Evolutionary conservation across 352 stramenopile genomes (phyloP).

Genomic region (Pythium apleroticum): DNA sequence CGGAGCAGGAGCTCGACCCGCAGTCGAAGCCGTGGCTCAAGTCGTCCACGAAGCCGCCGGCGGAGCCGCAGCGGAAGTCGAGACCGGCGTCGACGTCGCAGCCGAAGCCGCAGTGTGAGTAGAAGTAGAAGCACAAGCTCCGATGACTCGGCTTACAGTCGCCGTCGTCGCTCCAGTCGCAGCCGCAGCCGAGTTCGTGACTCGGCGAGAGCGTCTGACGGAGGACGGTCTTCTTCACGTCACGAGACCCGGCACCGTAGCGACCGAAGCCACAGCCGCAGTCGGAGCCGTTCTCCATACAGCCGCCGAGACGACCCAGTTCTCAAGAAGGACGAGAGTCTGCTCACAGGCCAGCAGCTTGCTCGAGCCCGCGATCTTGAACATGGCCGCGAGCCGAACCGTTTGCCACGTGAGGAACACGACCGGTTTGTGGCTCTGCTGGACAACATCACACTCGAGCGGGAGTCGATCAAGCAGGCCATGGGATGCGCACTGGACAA

Average conservation of each 20-base stretch:
- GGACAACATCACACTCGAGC: slow-evolving; percentile 51
- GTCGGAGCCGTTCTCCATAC: slow-evolving; percentile 9
- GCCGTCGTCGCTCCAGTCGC: not conserved
- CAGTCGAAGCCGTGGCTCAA: slow-evolving; percentile 18
- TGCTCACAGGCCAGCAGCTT: slow-evolving; percentile 76
- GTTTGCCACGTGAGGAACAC: slow-evolving; percentile 50
- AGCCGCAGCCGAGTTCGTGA: slow-evolving; percentile 5
- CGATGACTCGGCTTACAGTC: not conserved
- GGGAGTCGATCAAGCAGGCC: slow-evolving; percentile 61
- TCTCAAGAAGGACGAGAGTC: slow-evolving; percentile 16
- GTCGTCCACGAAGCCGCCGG: slow-evolving; percentile 27
- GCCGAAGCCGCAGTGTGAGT: slow-evolving; percentile 2
- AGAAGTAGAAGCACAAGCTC: slow-evolving; percentile 9
- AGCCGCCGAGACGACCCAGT: not conserved
- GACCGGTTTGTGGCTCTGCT: slow-evolving; percentile 55
- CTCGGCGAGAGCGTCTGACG: not conserved
- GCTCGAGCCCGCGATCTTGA: slow-evolving; percentile 65
- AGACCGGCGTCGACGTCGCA: slow-evolving; percentile 3
- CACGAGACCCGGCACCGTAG: not conserved
- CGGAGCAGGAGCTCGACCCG: slow-evolving; percentile 15
- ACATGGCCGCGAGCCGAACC: slow-evolving; percentile 51
- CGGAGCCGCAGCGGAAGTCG: slow-evolving; percentile 28
- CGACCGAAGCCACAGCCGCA: not conserved
- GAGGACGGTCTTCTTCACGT: not conserved
- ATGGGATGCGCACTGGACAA: slow-evolving; percentile 85